Base-by-base conservation (phyloP, 176 grass and related monocot species). In the Oropetium thomaeum region DNA sequence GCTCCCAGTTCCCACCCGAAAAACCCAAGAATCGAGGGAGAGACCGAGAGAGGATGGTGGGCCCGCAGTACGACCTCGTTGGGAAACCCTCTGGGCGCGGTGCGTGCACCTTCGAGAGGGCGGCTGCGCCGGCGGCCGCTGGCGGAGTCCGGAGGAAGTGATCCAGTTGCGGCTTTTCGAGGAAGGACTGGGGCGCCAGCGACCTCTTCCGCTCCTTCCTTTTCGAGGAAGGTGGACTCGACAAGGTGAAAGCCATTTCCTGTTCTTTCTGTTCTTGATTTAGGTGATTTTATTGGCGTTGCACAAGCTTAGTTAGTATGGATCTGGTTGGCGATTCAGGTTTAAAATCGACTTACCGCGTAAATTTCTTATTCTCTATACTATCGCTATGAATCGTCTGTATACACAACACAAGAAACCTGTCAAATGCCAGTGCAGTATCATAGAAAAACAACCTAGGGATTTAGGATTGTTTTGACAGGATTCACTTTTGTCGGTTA, bases 201-300 rank as follows among this genome's bases (percentile, higher is more conserved):
- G 96, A 94, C 33, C 75, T 98, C 8, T 89, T 98, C 89, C 87
- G 85, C 32, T 83, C 88, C 63, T 94, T 94, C 58, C 84, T 98
- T 82, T 94, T 94, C 75, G 89, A 88, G 37, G 75, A 92, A 66
- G 91, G 87, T 33, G 82, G 96, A 8, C 82, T 98, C 17, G 76
- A 39, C 39, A 88, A 77, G 96, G 96, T 94, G 66, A 37, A 11
- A 12, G 2, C 2, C 41, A 37, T 20, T 19, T 54, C 20, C 51
- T 28, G 10, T 3, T 37, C 47, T 48, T 42, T 37, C 7, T 34
- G 52, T 59, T 57, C 20, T 57, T 85, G 1, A 20, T 30, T 77
- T 47, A 20, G 39, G 7, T 39, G 2, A 3, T 62, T 38, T 70
- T 23, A 4, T 39, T 77, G 37, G n/a, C 12, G 22, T 29, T n/a